phyloP scores from a whole-genome alignment of 225 moss, liverwort and hornwort genomes.

The Ulota crispa region DNA sequence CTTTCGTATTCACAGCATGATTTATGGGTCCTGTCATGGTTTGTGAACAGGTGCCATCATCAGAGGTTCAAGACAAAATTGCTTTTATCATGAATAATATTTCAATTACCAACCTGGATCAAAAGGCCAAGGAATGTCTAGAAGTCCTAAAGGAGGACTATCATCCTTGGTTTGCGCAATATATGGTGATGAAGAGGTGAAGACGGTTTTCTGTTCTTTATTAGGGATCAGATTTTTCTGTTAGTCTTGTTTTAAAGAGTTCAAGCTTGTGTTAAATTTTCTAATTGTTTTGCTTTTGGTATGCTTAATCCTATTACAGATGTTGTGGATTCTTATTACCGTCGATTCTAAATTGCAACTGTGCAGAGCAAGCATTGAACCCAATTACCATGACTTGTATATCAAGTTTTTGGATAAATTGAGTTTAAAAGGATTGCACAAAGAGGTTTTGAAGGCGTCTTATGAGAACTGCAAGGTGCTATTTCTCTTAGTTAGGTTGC shows the following conservation, averaged over 20 bases:
- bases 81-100: slow-evolving; percentile 99
- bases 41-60: slow-evolving; percentile 64
- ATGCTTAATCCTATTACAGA: not conserved
- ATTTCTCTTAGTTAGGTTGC: slow-evolving; percentile 8
- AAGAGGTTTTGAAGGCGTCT: slow-evolving; percentile 90
- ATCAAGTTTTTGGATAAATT: slow-evolving; percentile 92
- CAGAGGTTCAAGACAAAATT: slow-evolving; percentile 85
- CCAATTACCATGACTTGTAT: slow-evolving; percentile 97
- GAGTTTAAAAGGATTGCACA: slow-evolving; percentile 76
- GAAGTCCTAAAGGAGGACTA: slow-evolving; percentile 77
- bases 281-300: slow-evolving; percentile 14
- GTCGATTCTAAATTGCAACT: slow-evolving; percentile 21
- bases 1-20: slow-evolving; percentile 4
- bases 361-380: slow-evolving; percentile 97
- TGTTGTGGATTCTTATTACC: slow-evolving; percentile 23
- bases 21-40: slow-evolving; percentile 1
- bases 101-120: slow-evolving; percentile 85
- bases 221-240: not conserved
- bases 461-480: slow-evolving; percentile 98
- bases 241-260: slow-evolving; percentile 7
- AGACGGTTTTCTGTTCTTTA: not conserved
- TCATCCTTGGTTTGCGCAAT: slow-evolving; percentile 98
- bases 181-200: slow-evolving; percentile 99
- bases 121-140: slow-evolving; percentile 90
- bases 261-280: not conserved